These are phyloP conservation scores for Albizia julibrissin DNA, from an alignment of 306 rosid species.

Conservation along the genomic window DNA sequence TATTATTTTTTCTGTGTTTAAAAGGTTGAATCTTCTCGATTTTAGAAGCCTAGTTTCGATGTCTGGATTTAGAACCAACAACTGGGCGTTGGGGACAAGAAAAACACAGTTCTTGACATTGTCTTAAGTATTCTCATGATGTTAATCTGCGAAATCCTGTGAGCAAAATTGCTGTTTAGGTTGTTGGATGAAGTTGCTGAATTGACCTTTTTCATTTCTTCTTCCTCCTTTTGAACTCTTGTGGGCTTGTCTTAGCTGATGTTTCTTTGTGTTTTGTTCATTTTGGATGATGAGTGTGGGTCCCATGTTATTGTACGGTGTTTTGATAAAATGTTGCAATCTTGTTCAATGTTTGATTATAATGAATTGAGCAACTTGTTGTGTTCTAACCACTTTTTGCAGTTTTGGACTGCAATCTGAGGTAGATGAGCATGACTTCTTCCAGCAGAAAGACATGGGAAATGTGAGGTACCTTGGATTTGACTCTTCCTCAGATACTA, in stretches of 20 bases:
- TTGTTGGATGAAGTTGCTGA: conserved; percentile 22
- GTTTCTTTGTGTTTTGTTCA: background rate
- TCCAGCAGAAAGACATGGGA: conserved; percentile 55
- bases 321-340: background rate
- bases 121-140: background rate
- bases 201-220: conserved; percentile 3
- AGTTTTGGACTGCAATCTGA: conserved; percentile 53
- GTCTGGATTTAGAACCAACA: background rate
- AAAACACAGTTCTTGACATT: background rate
- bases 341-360: background rate
- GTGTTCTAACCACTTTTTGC: conserved; percentile 31
- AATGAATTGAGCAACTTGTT: conserved; percentile 8
- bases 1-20: conserved; percentile 4
- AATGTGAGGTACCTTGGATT: conserved; percentile 48
- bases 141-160: conserved; percentile 26
- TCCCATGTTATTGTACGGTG: background rate
- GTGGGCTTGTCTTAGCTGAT: background rate
- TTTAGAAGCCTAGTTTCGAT: background rate
- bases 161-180: conserved; percentile 5
- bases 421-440: conserved; percentile 51
- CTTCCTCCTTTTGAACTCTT: conserved; percentile 2
- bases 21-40: conserved; percentile 10
- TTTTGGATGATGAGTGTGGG: background rate
- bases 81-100: background rate
- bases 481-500: conserved; percentile 45